Conservation (phyloP, 2,329 filamentous ascomycete genomes). For the Fusarium fujikuroi region DNA sequence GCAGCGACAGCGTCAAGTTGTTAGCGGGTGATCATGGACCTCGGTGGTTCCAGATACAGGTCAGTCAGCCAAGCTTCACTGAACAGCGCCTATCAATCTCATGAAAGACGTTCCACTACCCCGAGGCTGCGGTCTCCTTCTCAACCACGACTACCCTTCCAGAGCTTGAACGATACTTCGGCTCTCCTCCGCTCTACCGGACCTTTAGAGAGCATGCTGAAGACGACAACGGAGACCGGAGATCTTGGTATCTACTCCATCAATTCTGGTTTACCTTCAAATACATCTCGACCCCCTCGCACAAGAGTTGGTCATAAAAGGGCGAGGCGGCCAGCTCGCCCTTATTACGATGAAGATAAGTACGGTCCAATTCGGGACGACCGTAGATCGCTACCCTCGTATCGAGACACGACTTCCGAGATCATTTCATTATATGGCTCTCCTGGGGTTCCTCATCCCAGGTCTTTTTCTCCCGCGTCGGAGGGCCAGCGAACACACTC, state of each 20-base stretch:
- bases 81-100: slow-evolving; percentile 46
- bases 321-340: slow-evolving; percentile 40
- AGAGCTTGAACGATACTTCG: slow-evolving; percentile 57
- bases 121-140: slow-evolving; percentile 37
- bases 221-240: slow-evolving; percentile 73
- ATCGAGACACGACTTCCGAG: slow-evolving; percentile 64
- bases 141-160: slow-evolving; percentile 53
- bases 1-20: slow-evolving; percentile 15
- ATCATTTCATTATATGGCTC: slow-evolving; percentile 66
- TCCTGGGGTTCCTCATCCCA: slow-evolving; percentile 57
- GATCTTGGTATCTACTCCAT: slow-evolving; percentile 71
- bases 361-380: slow-evolving; percentile 53
- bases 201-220: slow-evolving; percentile 72
- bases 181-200: slow-evolving; percentile 60
- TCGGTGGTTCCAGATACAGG: slow-evolving; percentile 44
- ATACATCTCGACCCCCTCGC: slow-evolving; percentile 46
- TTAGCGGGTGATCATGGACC: slow-evolving; percentile 45
- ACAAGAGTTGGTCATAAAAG: slow-evolving; percentile 48
- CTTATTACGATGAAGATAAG: slow-evolving; percentile 47
- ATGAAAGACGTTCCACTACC: slow-evolving; percentile 34
- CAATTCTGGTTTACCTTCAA: slow-evolving; percentile 47
- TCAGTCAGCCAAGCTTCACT: slow-evolving; percentile 56
- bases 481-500: slow-evolving; percentile 64
- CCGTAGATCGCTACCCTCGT: slow-evolving; percentile 58
- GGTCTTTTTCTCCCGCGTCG: slow-evolving; percentile 55